Base-by-base conservation (phyloP, 352 stramenopile species). In the Elongisporangium prolatum region DNA sequence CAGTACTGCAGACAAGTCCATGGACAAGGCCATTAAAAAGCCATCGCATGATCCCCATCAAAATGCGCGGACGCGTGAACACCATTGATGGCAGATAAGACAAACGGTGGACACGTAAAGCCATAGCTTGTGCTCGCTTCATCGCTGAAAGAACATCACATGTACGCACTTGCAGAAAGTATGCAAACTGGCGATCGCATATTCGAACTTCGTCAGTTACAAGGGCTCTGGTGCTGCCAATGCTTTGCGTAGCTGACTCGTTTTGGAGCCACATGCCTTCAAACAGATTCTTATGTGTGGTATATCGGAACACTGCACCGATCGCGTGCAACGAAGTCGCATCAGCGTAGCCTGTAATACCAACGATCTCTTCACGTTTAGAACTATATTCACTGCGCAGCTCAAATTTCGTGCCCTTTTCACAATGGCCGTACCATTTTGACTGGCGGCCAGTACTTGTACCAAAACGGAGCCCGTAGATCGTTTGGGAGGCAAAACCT, bases 81-180 rank as follows among this genome's bases (percentile, higher is more conserved):
- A 74, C 56, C 25, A 68, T 52, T 13, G 52, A 54, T 17, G 72
- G 72, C 21, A 72, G 54, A 11, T 63, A 52, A 3, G 67, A 54
- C 18, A 66, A 55, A 4, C 75, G 79, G 56, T 86, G 75, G 16
- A 80, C 63, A 4, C 69, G 60, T 18, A 89, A 50, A 28, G 77
- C 81, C 37, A 93, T 77, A 2, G 50, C 52, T 24, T 90, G 84
- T 2, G 81, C 78, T 44, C 81, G 71, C 54, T 85, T 66, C 75
- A 93, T 83, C 0, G 69, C 71, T 10, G 70, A 57, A 34, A 90
- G 57, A 18, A 91, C 77, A 52, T 93, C 81, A 48, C 80, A 89
- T 50, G 67, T 64, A 9, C 84, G 79, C n/a, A 93, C 81, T 60
- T 91, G 84, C 4, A 93, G 61, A 52, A 93, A 93, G 52, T 91